These are phyloP conservation scores for Trypethelium eluteriae DNA, from an alignment of 495 filamentous ascomycete species.

Conservation along the genomic window DNA sequence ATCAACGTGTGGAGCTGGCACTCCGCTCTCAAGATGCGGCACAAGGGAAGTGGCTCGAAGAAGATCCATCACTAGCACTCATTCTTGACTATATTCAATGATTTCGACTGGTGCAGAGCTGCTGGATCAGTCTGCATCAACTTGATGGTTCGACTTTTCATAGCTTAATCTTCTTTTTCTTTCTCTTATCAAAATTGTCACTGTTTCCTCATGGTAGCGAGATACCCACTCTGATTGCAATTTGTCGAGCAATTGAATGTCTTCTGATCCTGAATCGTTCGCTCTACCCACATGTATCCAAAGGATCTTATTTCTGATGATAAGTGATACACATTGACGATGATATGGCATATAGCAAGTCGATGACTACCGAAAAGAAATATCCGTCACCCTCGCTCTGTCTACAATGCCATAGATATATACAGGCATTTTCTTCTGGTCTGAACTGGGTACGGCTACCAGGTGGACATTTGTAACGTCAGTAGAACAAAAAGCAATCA, in stretches of 20 bases:
- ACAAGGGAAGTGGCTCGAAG: slow-evolving; percentile 36
- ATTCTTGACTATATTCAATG: slow-evolving; percentile 3
- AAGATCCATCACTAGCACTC: slow-evolving; percentile 32
- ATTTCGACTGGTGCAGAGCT: neutral
- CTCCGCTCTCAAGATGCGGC: slow-evolving; percentile 32
- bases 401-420: no score
- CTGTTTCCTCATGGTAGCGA: neutral
- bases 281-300: neutral
- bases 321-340: no score
- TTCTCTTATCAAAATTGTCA: neutral
- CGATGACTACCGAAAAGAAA: no score
- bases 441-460: no score
- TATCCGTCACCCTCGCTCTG: no score
- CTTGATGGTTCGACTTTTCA: neutral
- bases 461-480: no score
- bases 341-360: no score
- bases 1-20: slow-evolving; percentile 33
- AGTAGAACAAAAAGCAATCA: no score
- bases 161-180: neutral
- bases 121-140: slow-evolving; percentile 2
- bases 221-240: neutral
- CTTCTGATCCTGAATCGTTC: neutral
- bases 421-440: no score
- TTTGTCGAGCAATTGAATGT: neutral
- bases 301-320: neutral